Base-by-base conservation (phyloP, 257 asterid species). In the Primulina huaijiensis region DNA sequence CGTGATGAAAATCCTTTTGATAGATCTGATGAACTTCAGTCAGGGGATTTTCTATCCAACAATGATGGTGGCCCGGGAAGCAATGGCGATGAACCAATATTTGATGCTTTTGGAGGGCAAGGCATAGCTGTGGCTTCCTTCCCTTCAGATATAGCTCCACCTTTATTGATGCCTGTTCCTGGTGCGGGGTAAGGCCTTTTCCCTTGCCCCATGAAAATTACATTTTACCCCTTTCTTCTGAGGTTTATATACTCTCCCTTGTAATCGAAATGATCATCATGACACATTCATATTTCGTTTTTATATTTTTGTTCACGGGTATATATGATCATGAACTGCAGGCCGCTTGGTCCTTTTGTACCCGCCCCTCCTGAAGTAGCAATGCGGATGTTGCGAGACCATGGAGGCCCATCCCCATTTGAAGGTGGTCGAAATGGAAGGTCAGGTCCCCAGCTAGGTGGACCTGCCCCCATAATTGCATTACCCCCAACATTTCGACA, bases 351-450 rank as follows among this genome's bases (percentile, higher is more conserved):
- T 38, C 99, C 99, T 38, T 93, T 93, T 60, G 96, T 93, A 64
- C 99, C 99, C 59, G 96, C 99, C 20, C 99, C 99, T 69, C 99
- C 99, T 53, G 99, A 93, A 79, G 96, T 93, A 77, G 99, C 99
- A 46, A 93, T 93, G 99, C 90, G 76, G 65, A 93, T 93, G 97
- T 55, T 93, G 82, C 89, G 96, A 56, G 99, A 93, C 30, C 97
- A 90, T 74, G 97, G 97, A 38, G 96, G 96, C 21, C 89, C 98
- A 50, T 61, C 92, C 67, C 88, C 97, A 27, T 93, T 87, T 77
- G 97, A 93, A 76, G 96, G 95, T 30, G 89, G 95, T 65, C 82
- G 92, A 78, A 88, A 83, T 69, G 91, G 96, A 57, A 83, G 87
- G 83, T 77, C 90, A 34, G 96, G 90, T 7, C 84, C 90, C 57